Evolutionary conservation across 306 rosid genomes (phyloP), one percentile per base, ranked within the genome.

Genomic region (Oxytropis ochrocephala): DNA sequence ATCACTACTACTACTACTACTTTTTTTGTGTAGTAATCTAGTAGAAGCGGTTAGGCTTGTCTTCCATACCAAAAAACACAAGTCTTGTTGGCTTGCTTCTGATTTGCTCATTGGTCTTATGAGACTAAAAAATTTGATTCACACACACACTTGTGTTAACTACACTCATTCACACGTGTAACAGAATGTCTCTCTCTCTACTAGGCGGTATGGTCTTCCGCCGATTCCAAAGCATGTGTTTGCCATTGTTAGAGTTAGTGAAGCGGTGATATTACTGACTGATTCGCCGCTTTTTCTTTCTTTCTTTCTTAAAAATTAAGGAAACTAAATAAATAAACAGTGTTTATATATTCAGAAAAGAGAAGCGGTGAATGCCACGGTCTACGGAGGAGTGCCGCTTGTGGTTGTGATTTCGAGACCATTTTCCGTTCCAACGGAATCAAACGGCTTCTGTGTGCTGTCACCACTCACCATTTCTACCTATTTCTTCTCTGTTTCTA

Each of bases 331-430:
- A 72, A 33, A 30, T 30, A 36, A 29, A 6, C 0, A 14, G 4
- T 7, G 9, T 3, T 7, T 0, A n/a, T n/a, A n/a, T n/a, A 35
- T 27, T 33, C 7, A 36, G 48, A 43, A 29, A 21, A 21, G 27
- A 46, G 77, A 69, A 60, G 71, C 75, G 80, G 80, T 60, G 63
- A 73, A 36, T 62, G 82, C 85, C 30, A 46, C 70, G 16, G 56
- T 64, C 27, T 80, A 61, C 38, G 51, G 33, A 39, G 43, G 39
- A 29, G 19, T 44, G 72, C 24, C 41, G 63, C 73, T 52, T 29
- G 56, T 38, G 46, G 16, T 32, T 21, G 24, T 21, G 27, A 18
- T 8, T 67, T 21, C 16, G 48, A 43, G 12, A 11, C 19, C 6
- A 19, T 17, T 56, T 41, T 35, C 74, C 74, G 30, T 54, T 54